Percentiles rank a stretch among this genome's conserved stretches.
Conservation (phyloP, 2,329 filamentous ascomycete species). For the Diplodia seriata region DNA sequence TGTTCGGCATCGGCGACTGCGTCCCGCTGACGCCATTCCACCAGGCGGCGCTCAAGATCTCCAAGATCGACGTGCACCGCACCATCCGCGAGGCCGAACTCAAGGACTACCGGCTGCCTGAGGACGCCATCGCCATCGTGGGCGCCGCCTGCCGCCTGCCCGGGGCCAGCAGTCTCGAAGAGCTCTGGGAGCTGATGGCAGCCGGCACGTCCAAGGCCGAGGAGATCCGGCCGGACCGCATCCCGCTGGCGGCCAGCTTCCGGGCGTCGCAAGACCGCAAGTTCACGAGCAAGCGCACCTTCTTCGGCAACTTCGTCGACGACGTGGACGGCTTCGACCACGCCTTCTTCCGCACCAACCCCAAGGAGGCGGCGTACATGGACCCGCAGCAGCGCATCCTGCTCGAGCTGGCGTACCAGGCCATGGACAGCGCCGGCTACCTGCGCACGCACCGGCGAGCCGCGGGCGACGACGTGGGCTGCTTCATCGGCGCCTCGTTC, state of each 20-base stretch:
- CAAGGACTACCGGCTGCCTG: not conserved
- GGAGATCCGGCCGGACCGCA: not conserved
- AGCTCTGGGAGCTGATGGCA: not conserved
- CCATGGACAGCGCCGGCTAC: slow-evolving; percentile 36
- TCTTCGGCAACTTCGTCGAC: slow-evolving; percentile 34
- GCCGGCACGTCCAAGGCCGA: not conserved
- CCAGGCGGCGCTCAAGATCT: slow-evolving; percentile 29
- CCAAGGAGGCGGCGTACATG: slow-evolving; percentile 35
- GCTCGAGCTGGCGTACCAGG: slow-evolving; percentile 36
- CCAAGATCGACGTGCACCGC: slow-evolving; percentile 16
- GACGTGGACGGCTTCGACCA: slow-evolving; percentile 35
- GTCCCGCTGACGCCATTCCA: slow-evolving; percentile 37
- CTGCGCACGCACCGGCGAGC: slow-evolving; percentile 16
- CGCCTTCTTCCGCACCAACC: slow-evolving; percentile 36
- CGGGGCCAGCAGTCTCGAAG: not conserved
- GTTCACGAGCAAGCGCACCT: not conserved
- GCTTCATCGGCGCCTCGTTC: slow-evolving; percentile 36
- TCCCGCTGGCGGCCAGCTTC: not conserved
- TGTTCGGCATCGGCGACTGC: slow-evolving; percentile 39
- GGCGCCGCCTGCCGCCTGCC: not conserved
- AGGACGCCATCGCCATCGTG: not conserved
- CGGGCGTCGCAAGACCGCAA: not conserved
- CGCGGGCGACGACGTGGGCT: slow-evolving; percentile 38
- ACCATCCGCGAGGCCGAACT: not conserved
- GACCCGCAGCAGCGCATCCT: slow-evolving; percentile 38